Conservation (phyloP, 2,329 filamentous ascomycete species). For the Cladophialophora psammophila region DNA sequence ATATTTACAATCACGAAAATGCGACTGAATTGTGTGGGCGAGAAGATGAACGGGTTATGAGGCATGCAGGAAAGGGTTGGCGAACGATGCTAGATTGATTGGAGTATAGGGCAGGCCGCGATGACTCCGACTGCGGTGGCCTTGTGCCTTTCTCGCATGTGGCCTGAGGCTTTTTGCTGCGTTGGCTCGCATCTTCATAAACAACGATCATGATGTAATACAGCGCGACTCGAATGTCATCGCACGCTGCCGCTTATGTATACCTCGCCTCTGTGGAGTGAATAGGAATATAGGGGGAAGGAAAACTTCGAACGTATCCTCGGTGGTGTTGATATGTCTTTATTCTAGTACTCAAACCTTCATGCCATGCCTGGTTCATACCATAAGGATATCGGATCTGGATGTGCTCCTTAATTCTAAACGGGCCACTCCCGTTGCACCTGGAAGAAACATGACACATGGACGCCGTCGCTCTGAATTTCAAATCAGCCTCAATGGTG, state of each 20-base stretch:
- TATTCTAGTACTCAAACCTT: not conserved
- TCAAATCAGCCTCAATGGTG: constrained; percentile 40
- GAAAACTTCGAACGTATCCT: not conserved
- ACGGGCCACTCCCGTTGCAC: not conserved
- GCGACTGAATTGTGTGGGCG: constrained; percentile 43
- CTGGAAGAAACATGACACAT: not conserved
- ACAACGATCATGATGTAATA: not conserved
- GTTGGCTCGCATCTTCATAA: not conserved
- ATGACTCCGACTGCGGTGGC: constrained; percentile 5
- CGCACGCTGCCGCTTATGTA: not conserved
- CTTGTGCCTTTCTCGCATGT: not conserved
- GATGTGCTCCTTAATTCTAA: not conserved
- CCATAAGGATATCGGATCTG: not conserved
- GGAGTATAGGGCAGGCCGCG: not conserved
- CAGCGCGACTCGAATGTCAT: not conserved
- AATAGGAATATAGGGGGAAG: not conserved
- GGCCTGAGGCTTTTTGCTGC: not conserved
- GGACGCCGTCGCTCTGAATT: not conserved
- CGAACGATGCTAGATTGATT: not conserved
- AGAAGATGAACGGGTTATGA: constrained; percentile 34
- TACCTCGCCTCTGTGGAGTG: not conserved
- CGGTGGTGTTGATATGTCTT: not conserved
- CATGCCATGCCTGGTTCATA: not conserved
- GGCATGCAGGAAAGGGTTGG: constrained; percentile 26
- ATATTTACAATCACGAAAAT: constrained; percentile 44